Evolutionary conservation across 495 filamentous ascomycete species (phyloP), one percentile per base, ranked within the genome.

Genomic region (Penicillium fimorum): DNA sequence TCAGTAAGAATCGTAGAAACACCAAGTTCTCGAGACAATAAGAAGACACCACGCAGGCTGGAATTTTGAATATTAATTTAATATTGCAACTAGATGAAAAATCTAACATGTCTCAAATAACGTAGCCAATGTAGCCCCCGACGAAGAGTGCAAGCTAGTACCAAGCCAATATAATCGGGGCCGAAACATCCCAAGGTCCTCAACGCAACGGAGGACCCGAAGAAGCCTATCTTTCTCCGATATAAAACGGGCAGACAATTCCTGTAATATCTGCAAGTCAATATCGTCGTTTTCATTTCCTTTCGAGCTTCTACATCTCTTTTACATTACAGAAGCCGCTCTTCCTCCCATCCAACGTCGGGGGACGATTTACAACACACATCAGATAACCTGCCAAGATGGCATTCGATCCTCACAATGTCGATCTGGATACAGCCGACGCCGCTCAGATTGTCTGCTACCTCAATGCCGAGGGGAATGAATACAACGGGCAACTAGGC

Each of bases 401-500:
- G 68, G 42, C 65, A 5, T 77, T 76, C 54, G 61, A 77, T 47
- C 63, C 75, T 5, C 65, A 60, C 55, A 73, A 66, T 51, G 74
- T 78, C 58, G 61, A 78, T 46, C 67, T 77, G 44, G 54, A 63
- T 30, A 72, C 62, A 1, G 71, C 68, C 3, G 70, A 75, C 50
- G 51, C 61, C 7, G 50, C 60, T 5, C 53, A 76, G 4, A 50
- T 78, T 13, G 51, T 71, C 62, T 77, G 75, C 57, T 76, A 72
- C 55, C 53, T 77, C 20, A 62, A 67, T 18, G 50, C 55, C 45
- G 51, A 57, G 13, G 62, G 56, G 11, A 78, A 77, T 56, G 75
- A 77, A 7, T 79, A 77, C 53, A 65, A 78, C 22, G 76, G 76
- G 45, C 69, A 67, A 10, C 48, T 77, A 3, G 76, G 76, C 29